Evolutionary conservation across 345 rosid species (phyloP).

Genomic region (Trapa bicornis): DNA sequence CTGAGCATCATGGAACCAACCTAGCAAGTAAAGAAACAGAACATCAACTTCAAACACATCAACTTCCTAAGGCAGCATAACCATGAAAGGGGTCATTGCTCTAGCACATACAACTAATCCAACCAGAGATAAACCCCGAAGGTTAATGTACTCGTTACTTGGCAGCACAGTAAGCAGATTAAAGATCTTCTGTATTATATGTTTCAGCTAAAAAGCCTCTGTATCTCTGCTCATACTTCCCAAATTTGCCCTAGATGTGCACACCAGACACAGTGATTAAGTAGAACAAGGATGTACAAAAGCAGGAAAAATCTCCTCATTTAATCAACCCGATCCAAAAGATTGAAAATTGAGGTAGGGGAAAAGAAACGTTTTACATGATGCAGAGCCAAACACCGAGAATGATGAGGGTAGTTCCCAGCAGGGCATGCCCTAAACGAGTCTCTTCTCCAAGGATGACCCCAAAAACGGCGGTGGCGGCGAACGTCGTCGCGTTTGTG

Average conservation of each 20-base stretch:
- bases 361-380: slow-evolving; percentile 12
- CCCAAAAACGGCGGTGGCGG: slow-evolving; percentile 76
- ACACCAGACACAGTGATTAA: not conserved
- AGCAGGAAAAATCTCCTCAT: not conserved
- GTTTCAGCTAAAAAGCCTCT: not conserved
- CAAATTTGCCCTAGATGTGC: not conserved
- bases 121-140: not conserved
- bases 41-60: not conserved
- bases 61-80: not conserved
- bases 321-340: not conserved
- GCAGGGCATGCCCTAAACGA: slow-evolving; percentile 36
- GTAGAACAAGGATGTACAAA: not conserved
- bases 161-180: not conserved
- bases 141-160: not conserved
- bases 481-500: slow-evolving; percentile 85
- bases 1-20: not conserved
- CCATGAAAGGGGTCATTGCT: not conserved
- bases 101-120: not conserved
- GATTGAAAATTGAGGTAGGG: not conserved
- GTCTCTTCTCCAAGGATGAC: slow-evolving; percentile 63
- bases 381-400: slow-evolving; percentile 77
- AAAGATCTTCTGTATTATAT: not conserved
- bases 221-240: not conserved
- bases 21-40: not conserved
- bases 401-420: slow-evolving; percentile 57